Conservation (phyloP, 2,329 filamentous ascomycete species). For the Ustilaginoidea virens region DNA sequence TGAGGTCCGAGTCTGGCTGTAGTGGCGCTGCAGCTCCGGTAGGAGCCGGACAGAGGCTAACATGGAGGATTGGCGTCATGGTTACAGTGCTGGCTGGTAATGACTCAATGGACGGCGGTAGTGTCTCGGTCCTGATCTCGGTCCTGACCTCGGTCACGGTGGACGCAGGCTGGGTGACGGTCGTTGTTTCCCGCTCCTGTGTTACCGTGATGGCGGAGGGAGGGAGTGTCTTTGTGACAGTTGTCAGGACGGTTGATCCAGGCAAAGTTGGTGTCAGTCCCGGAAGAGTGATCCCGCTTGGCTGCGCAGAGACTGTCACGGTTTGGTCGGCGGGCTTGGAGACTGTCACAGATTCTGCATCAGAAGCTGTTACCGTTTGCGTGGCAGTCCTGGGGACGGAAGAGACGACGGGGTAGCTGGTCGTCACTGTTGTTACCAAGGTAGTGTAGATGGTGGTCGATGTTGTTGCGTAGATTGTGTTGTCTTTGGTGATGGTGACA, state of each 20-base stretch:
- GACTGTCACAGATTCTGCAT: not conserved
- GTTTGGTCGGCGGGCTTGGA: constrained; percentile 6
- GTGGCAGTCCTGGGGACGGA: constrained; percentile 5
- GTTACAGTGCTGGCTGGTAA: constrained; percentile 14
- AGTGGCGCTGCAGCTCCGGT: constrained; percentile 20
- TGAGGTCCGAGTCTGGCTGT: constrained; percentile 23
- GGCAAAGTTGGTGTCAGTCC: constrained; percentile 8
- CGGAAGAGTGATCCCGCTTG: constrained; percentile 13
- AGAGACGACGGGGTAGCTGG: constrained; percentile 7
- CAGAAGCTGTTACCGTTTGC: constrained; percentile 4
- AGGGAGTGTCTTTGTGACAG: constrained; percentile 4
- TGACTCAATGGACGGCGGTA: constrained; percentile 12
- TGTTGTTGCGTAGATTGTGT: constrained; percentile 6
- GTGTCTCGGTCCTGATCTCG: constrained; percentile 15
- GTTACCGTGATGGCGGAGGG: constrained; percentile 7
- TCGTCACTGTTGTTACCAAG: constrained; percentile 6
- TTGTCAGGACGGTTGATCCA: constrained; percentile 5
- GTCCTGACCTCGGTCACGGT: constrained; percentile 16
- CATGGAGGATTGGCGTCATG: constrained; percentile 12
- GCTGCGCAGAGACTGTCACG: constrained; percentile 11
- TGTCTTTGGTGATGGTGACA: constrained; percentile 7
- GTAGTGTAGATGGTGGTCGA: constrained; percentile 5
- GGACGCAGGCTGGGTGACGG: constrained; percentile 15
- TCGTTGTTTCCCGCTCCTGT: constrained; percentile 12
- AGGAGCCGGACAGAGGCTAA: constrained; percentile 29